phyloP scores from a whole-genome alignment of 2,329 filamentous ascomycete species.

The Botrytis tulipae region DNA sequence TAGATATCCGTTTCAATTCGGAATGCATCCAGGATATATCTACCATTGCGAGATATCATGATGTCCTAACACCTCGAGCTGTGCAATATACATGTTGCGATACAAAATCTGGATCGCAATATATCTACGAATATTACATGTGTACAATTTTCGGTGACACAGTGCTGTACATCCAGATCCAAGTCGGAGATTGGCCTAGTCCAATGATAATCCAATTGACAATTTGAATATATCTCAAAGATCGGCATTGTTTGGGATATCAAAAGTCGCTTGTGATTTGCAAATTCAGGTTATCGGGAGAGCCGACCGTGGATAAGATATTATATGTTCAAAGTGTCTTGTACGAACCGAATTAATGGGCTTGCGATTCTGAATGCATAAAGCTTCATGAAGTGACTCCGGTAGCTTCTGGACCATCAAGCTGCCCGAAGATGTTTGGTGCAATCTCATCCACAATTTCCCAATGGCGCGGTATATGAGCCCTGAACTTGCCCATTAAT shows the following conservation, averaged over 20 bases:
- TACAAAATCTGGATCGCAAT: not conserved
- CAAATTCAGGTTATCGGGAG: not conserved
- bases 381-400: not conserved
- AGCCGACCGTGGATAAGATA: not conserved
- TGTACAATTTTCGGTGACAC: not conserved
- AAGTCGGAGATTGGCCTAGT: not conserved
- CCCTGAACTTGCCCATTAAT: constrained; percentile 25
- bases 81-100: not conserved
- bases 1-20: not conserved
- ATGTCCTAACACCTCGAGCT: not conserved
- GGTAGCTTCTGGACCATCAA: not conserved
- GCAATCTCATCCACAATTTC: constrained; percentile 25
- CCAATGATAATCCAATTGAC: not conserved
- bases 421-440: constrained; percentile 23
- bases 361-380: not conserved
- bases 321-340: not conserved
- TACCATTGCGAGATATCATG: not conserved
- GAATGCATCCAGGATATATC: not conserved
- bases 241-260: not conserved
- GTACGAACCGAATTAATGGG: no score
- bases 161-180: not conserved
- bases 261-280: not conserved
- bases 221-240: not conserved
- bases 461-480: constrained; percentile 27
- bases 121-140: not conserved